Base-by-base conservation (phyloP, 495 filamentous ascomycete species). In the Penicillium crystallinum region DNA sequence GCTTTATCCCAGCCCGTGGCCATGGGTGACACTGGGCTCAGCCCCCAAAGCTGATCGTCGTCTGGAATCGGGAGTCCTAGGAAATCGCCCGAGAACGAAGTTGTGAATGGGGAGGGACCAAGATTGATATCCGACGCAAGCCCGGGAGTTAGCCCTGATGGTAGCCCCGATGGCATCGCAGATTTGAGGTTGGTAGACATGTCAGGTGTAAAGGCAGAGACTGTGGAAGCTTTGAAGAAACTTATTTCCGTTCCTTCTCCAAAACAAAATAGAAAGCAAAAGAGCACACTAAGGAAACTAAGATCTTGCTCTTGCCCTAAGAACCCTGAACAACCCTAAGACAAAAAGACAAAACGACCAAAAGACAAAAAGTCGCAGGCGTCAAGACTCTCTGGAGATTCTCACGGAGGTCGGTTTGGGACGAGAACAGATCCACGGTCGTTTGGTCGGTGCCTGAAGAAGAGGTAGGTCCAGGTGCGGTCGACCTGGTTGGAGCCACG, bases 1-100 rank as follows among this genome's bases (percentile, higher is more conserved):
- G 49, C 30, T 43, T 65, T 69, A 39, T 69, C 64, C 66, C 67
- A 69, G 40, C 35, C 25, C 30, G 42, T 52, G 10, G 49, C 61
- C 57, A 63, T 58, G 29, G 67, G 61, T 14, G 68, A 70, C 14
- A 71, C 53, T 11, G 67, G 60, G 46, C 69, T 59, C 2, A 70
- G 40, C 17, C 57, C 62, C 69, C 69, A 72, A 31, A 70, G 57
- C 21, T 66, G 59, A 7, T 71, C 66, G 36, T 72, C 67, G 34
- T 69, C 68, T 6, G 61, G 56, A 2, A 65, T 55, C 9, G 67
- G 45, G 17, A 72, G 57, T 0, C 57, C 55, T 34, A 70, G 41
- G 29, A 72, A 62, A 22, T 72, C 67, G 17, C 60, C 59, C 0
- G 64, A 27, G 40, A 69, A 63, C 23, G 62, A 33, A 6, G 54